phyloP scores from a whole-genome alignment of 2,329 filamentous ascomycete genomes.

The Ophiostoma ulmi region DNA sequence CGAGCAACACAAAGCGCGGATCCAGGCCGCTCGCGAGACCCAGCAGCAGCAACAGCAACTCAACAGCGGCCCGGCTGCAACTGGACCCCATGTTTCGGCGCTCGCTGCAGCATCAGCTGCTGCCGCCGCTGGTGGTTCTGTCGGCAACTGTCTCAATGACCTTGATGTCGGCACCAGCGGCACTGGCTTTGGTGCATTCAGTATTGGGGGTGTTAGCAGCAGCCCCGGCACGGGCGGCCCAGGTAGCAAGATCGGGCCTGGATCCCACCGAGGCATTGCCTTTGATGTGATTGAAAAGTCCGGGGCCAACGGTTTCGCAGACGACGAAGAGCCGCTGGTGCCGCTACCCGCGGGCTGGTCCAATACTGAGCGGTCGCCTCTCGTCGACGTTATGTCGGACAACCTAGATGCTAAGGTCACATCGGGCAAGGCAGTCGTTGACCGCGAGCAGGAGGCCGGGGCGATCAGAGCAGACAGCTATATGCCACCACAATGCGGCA shows the following conservation, averaged over 20 bases:
- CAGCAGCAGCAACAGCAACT: slow-evolving; percentile 24
- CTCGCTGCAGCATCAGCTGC: slow-evolving; percentile 28
- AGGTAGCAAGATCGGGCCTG: slow-evolving; percentile 50
- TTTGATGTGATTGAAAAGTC: slow-evolving; percentile 76
- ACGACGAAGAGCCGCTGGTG: slow-evolving; percentile 38
- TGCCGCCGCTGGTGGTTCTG: slow-evolving; percentile 6
- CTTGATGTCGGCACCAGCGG: slow-evolving; percentile 4
- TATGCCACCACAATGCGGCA: slow-evolving; percentile 83
- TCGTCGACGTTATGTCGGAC: slow-evolving; percentile 68
- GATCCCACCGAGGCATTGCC: slow-evolving; percentile 67
- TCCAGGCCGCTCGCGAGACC: slow-evolving; percentile 44
- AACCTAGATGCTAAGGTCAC: slow-evolving; percentile 65
- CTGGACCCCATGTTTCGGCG: slow-evolving; percentile 25
- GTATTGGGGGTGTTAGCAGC: background rate
- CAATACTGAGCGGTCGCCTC: slow-evolving; percentile 65
- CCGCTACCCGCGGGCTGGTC: slow-evolving; percentile 81
- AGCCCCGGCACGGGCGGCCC: slow-evolving; percentile 1
- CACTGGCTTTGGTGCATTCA: slow-evolving; percentile 8
- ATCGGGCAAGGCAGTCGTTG: slow-evolving; percentile 43
- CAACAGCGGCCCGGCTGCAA: background rate
- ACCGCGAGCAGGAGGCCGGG: slow-evolving; percentile 68
- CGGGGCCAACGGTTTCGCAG: background rate
- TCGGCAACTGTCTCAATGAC: slow-evolving; percentile 1
- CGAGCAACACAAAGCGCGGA: slow-evolving; percentile 55
- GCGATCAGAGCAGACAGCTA: slow-evolving; percentile 76